These are phyloP conservation scores for Pleurotus cornucopiae DNA, from an alignment of 768 basidiomycete genomes.

Conservation along the genomic window DNA sequence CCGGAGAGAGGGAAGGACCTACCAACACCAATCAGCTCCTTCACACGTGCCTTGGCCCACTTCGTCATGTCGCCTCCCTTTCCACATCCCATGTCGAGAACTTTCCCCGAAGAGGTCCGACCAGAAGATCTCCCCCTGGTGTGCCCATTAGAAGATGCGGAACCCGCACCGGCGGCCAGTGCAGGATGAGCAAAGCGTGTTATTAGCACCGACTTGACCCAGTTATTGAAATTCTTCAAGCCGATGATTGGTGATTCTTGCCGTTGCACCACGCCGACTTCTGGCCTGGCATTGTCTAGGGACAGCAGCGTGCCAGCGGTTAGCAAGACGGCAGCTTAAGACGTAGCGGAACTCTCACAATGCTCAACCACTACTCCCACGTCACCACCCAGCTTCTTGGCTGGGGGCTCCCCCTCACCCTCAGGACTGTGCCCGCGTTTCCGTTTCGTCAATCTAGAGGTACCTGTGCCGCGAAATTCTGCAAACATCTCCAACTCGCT, in stretches of 20 bases:
- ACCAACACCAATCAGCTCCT: conserved; percentile 82
- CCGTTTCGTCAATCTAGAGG: conserved; percentile 48
- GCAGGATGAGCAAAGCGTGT: conserved; percentile 80
- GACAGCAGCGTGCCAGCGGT: conserved; percentile 7
- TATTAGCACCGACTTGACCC: conserved; percentile 98
- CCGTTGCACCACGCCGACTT: conserved; percentile 83
- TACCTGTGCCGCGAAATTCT: conserved; percentile 53
- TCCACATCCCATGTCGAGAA: conserved; percentile 97
- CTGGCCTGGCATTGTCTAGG: conserved; percentile 88
- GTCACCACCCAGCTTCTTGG: conserved; percentile 61
- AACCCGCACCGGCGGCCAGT: conserved; percentile 36
- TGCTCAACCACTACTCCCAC: conserved; percentile 72
- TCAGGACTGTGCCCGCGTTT: conserved; percentile 39
- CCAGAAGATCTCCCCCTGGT: conserved; percentile 26
- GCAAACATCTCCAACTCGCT: conserved; percentile 59
- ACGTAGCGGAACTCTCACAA: conserved; percentile 46
- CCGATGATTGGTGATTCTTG: conserved; percentile 92
- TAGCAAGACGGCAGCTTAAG: neutral
- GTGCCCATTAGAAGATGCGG: conserved; percentile 18
- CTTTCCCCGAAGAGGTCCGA: conserved; percentile 52
- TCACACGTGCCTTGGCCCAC: conserved; percentile 85
- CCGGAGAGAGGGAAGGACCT: conserved; percentile 12
- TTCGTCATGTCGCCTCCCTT: conserved; percentile 97
- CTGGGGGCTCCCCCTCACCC: conserved; percentile 33
- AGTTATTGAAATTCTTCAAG: conserved; percentile 97